phyloP scores from a whole-genome alignment of 1,139 yeast species.

The Debaryomyces coudertii region DNA sequence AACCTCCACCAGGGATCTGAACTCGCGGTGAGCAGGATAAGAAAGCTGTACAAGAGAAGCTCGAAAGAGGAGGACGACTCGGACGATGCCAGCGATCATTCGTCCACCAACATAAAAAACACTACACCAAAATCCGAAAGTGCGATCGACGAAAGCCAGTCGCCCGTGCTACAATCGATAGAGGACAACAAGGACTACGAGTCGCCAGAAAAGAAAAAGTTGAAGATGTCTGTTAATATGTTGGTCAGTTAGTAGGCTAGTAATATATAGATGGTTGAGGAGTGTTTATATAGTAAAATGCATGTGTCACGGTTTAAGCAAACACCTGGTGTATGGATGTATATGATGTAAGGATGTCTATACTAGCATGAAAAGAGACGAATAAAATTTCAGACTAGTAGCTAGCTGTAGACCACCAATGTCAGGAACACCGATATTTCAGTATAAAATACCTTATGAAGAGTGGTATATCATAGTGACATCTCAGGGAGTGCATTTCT shows the following conservation, averaged over 20 bases:
- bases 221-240: slow-evolving; percentile 53
- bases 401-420: neutral
- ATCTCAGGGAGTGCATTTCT: slow-evolving; percentile 33
- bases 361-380: neutral
- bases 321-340: neutral
- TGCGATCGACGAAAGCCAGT: neutral
- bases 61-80: slow-evolving; percentile 18
- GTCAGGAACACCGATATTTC: slow-evolving; percentile 19
- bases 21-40: slow-evolving; percentile 47
- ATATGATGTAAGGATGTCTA: neutral
- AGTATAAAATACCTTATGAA: slow-evolving; percentile 24
- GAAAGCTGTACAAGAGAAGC: slow-evolving; percentile 39
- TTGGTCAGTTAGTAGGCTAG: slow-evolving; percentile 35
- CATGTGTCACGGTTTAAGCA: slow-evolving; percentile 4
- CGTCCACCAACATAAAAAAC: slow-evolving; percentile 2
- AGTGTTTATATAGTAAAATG: neutral
- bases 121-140: neutral
- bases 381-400: neutral
- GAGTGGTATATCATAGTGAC: slow-evolving; percentile 39
- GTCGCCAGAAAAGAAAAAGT: slow-evolving; percentile 36
- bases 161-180: slow-evolving; percentile 4
- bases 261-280: neutral
- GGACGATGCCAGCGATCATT: slow-evolving; percentile 2
- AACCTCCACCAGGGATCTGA: slow-evolving; percentile 79
- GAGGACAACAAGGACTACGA: slow-evolving; percentile 21